These are phyloP conservation scores for Apiospora pterosperma DNA, from an alignment of 2,329 filamentous ascomycete genomes.

Conservation along the genomic window DNA sequence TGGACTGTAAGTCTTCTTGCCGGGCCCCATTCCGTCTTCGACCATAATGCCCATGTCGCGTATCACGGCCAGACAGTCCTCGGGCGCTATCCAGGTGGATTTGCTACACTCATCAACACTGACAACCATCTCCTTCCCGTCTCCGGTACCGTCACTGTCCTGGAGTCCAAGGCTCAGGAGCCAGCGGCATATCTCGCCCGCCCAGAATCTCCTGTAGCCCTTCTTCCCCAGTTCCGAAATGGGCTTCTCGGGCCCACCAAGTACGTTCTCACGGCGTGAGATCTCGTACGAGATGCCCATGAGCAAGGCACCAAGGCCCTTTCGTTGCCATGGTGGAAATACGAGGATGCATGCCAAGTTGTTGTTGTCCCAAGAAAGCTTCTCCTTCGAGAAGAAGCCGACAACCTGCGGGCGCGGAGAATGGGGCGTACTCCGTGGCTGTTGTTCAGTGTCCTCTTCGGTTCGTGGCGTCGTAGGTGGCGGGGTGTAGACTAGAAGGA, in stretches of 20 bases:
- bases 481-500: constrained; percentile 78
- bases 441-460: neutral
- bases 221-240: constrained; percentile 80
- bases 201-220: constrained; percentile 85
- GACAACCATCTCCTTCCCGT: constrained; percentile 44
- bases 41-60: constrained; percentile 72
- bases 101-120: constrained; percentile 70
- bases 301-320: constrained; percentile 80
- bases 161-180: constrained; percentile 40
- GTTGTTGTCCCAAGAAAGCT: constrained; percentile 98
- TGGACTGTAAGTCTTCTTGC: constrained; percentile 20
- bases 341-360: constrained; percentile 95
- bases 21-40: constrained; percentile 48
- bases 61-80: constrained; percentile 77
- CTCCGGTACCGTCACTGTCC: neutral
- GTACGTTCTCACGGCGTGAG: constrained; percentile 73
- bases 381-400: constrained; percentile 99
- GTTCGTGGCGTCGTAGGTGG: constrained; percentile 23
- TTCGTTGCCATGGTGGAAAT: constrained; percentile 93
- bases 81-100: constrained; percentile 77
- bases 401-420: constrained; percentile 56
- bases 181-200: constrained; percentile 76
- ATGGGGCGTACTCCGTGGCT: neutral
- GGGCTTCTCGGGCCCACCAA: constrained; percentile 92
- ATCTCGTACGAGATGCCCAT: constrained; percentile 96